phyloP scores from a whole-genome alignment of 2,329 filamentous ascomycete genomes.

The Nemania abortiva region DNA sequence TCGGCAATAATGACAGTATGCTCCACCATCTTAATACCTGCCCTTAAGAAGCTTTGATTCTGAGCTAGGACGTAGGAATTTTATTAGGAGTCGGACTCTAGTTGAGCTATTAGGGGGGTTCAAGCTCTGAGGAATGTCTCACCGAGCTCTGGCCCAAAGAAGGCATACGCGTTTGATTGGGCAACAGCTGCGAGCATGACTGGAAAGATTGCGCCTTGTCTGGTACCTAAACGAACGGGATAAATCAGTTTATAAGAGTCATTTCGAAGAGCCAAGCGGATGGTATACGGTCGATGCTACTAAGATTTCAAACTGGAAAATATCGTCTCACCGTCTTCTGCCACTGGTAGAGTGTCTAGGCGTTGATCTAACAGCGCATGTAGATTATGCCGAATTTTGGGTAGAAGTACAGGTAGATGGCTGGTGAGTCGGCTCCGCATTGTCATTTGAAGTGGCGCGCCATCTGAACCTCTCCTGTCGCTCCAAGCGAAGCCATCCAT shows the following conservation, averaged over 20 bases:
- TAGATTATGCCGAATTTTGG: neutral
- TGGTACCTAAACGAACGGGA: no score
- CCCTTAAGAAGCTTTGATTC: neutral
- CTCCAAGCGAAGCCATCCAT: slow-evolving; percentile 7
- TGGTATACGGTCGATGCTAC: no score
- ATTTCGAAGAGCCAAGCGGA: no score
- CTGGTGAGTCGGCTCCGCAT: neutral
- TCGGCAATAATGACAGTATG: neutral
- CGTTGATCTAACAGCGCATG: no score
- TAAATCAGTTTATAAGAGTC: no score
- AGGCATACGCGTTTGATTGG: neutral
- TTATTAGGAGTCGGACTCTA: no score
- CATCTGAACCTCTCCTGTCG: neutral
- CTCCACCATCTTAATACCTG: neutral
- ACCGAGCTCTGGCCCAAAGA: neutral
- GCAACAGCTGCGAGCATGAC: neutral
- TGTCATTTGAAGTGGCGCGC: neutral
- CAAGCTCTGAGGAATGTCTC: no score
- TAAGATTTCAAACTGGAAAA: no score
- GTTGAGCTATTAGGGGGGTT: no score
- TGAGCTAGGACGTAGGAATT: neutral
- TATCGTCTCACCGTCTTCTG: no score
- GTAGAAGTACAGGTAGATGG: slow-evolving; percentile 5
- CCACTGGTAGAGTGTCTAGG: no score
- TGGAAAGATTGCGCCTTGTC: no score